Evolutionary conservation across 1,284 basidiomycete genomes (phyloP), one percentile per base, ranked within the genome.

Genomic region (Bjerkandera adusta): DNA sequence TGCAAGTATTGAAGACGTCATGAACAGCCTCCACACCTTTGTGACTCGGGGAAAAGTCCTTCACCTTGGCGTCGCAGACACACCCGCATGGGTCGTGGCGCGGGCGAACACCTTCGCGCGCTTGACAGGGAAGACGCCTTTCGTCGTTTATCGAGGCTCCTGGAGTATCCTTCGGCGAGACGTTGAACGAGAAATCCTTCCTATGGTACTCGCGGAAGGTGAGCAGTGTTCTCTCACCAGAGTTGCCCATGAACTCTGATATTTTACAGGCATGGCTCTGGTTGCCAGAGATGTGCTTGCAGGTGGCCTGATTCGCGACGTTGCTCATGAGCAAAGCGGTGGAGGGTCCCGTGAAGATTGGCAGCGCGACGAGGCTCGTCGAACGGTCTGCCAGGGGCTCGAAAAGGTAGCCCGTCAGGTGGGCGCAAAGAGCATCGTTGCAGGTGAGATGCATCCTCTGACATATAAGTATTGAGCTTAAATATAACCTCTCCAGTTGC

Each of bases 171-270:
- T 72, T 45, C 53, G 64, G 33, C 68, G 78, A 36, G 76, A 76
- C 48, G 66, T 81, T 45, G 80, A 82, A 63, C 68, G 77, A 10
- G 79, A 83, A 13, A 75, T 83, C 52, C 69, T 84, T 39, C 79
- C 79, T 4, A 81, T 83, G 79, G 50, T 33, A 33, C 47, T 41
- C 18, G 33, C 42, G 10, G 57, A 59, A 36, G 57, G 55, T 49
- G 7, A 13, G 32, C 36, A 12, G 29, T n/a, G 10, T 18, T 22
- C 13, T 12, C n/a, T 25, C 12, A 18, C n/a, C n/a, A n/a, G n/a
- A n/a, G 32, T 38, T 15, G 29, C 15, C 22, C 16, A 46, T 20
- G 32, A 3, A 7, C 15, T 13, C 13, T 36, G 29, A n/a, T 3
- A 10, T 10, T 35, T 12, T 12, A 5, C 32, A 53, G 52, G 52